Evolutionary conservation across 129 eudicot genomes (phyloP).

Genomic region (Pseudognaphalium luteoalbum): DNA sequence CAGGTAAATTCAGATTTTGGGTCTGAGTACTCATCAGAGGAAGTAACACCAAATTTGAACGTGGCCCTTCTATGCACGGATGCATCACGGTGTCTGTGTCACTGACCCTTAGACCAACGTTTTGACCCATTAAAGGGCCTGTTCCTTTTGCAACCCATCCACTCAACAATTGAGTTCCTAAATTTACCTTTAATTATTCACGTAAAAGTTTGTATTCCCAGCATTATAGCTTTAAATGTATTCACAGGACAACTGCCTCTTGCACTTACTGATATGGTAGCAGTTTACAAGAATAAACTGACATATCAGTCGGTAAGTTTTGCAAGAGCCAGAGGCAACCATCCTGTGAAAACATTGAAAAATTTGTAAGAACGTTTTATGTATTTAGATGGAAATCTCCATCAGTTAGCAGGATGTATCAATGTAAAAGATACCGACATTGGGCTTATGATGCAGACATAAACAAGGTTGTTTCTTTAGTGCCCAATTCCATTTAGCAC

Average conservation of each 20-base stretch:
- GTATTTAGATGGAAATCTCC: background rate
- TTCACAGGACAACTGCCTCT: slow-evolving; percentile 67
- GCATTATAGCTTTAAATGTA: slow-evolving; percentile 61
- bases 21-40: slow-evolving; percentile 62
- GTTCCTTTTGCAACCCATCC: too few species aligned
- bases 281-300: slow-evolving; percentile 13
- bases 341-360: slow-evolving; percentile 31
- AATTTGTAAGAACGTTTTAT: slow-evolving; percentile 53
- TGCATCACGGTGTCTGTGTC: too few species aligned
- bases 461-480: slow-evolving; percentile 67
- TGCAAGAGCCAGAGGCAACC: too few species aligned
- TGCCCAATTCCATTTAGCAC: slow-evolving; percentile 79
- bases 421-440: slow-evolving; percentile 6
- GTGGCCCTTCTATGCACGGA: too few species aligned
- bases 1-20: slow-evolving; percentile 78
- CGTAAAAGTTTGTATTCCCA: slow-evolving; percentile 32
- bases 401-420: background rate
- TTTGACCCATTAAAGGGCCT: too few species aligned
- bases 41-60: slow-evolving; percentile 44
- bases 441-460: slow-evolving; percentile 51
- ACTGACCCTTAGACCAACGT: too few species aligned
- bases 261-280: slow-evolving; percentile 58
- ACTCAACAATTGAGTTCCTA: too few species aligned
- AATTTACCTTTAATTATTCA: background rate
- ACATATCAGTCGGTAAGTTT: too few species aligned